Percentiles rank a stretch among this genome's conserved stretches.
Conservation (phyloP, 192 early-diverging fungal species). For the Rhizoclosmatium globosum region DNA sequence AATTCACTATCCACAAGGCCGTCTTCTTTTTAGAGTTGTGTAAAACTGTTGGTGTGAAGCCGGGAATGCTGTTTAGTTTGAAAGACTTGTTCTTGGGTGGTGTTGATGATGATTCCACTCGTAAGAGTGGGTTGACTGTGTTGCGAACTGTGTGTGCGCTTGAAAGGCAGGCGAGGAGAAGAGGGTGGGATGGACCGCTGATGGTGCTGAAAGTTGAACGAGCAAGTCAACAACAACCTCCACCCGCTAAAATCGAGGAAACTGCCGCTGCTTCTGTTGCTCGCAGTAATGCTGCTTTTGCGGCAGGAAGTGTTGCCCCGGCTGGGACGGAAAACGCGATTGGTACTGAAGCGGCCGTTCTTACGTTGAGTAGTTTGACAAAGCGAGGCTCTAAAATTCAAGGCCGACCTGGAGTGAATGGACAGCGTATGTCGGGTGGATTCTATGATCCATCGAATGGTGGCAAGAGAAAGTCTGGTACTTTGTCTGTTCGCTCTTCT, state of each 20-base stretch:
- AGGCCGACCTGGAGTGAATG: not conserved
- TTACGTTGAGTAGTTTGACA: conserved; percentile 36
- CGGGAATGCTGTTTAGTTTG: conserved; percentile 51
- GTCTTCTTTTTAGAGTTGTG: conserved; percentile 65
- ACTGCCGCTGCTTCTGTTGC: conserved; percentile 16
- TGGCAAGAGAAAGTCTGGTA: not conserved
- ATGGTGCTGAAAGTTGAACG: conserved; percentile 47
- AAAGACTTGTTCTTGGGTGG: conserved; percentile 49
- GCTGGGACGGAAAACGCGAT: not conserved
- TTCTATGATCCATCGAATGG: not conserved
- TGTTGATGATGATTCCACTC: conserved; percentile 36
- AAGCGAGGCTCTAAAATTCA: conserved; percentile 26
- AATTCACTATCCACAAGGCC: conserved; percentile 63
- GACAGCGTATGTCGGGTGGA: not conserved
- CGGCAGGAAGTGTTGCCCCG: not conserved
- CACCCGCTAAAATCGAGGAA: not conserved
- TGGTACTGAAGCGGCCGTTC: conserved; percentile 5
- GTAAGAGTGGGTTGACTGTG: conserved; percentile 50
- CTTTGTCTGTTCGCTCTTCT: conserved; percentile 10
- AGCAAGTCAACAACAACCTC: not conserved
- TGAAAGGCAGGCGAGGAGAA: conserved; percentile 56
- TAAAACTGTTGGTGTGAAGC: conserved; percentile 58
- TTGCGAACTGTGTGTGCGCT: conserved; percentile 53
- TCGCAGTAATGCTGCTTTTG: not conserved
- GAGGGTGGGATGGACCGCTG: conserved; percentile 56